A percentile compares a stretch with the other conserved stretches of the same genome.
Conservation (phyloP, 148 eudicot genomes). For the Fagopyrum homotropicum region DNA sequence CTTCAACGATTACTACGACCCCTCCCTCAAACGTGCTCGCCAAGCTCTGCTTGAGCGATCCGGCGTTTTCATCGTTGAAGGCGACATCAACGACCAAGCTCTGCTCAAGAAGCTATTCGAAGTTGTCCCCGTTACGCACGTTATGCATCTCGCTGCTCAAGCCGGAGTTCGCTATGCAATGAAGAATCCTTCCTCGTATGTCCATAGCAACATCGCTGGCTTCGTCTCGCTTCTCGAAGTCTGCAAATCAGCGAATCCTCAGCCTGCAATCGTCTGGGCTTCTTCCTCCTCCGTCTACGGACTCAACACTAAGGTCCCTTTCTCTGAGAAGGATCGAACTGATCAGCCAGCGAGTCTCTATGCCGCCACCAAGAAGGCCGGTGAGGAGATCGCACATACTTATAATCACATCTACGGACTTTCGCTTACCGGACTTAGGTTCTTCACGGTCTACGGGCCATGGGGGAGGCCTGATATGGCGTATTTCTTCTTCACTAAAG, state of each 20-base stretch:
- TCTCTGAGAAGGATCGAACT: conserved; percentile 17
- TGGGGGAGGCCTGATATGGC: conserved; percentile 25
- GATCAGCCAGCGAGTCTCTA: conserved; percentile 23
- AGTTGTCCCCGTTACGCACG: conserved; percentile 14
- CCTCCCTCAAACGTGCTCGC: conserved; percentile 17
- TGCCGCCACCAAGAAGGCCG: conserved; percentile 22
- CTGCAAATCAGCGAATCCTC: conserved; percentile 13
- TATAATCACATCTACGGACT: conserved; percentile 21
- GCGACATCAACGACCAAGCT: conserved; percentile 18
- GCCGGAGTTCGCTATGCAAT: conserved; percentile 17
- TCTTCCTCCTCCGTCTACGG: conserved; percentile 20
- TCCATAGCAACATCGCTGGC: conserved; percentile 17
- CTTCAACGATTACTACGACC: conserved; percentile 22
- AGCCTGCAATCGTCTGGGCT: conserved; percentile 19
- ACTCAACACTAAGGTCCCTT: conserved; percentile 18
- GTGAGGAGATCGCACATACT: conserved; percentile 20
- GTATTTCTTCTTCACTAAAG: conserved; percentile 23
- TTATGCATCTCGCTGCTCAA: conserved; percentile 19
- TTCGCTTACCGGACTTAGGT: conserved; percentile 15
- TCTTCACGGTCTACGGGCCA: conserved; percentile 22
- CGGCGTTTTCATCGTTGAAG: conserved; percentile 20
- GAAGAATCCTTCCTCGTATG: conserved; percentile 15
- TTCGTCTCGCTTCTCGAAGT: conserved; percentile 15
- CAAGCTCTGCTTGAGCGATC: conserved; percentile 15
- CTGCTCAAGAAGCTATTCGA: conserved; percentile 19